Percentiles rank a stretch among this genome's conserved stretches.
These are phyloP conservation scores for Quercus glauca DNA, from an alignment of 306 rosid species.

Conservation along the genomic window DNA sequence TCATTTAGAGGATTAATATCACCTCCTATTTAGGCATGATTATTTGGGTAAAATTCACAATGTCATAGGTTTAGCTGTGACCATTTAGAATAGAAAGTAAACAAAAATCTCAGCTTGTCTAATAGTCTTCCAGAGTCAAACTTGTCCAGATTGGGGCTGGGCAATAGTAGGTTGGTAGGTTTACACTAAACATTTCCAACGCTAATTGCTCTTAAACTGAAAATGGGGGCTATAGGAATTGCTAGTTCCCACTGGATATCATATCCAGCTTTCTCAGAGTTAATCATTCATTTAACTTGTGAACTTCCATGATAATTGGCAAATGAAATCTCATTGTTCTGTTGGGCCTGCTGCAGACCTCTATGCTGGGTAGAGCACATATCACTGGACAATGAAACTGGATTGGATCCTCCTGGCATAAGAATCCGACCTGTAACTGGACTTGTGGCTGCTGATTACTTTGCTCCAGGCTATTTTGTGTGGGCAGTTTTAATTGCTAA, in stretches of 20 bases:
- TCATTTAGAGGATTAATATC: neutral
- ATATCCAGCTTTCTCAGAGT: neutral
- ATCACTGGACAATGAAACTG: constrained; percentile 84
- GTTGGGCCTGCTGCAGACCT: constrained; percentile 52
- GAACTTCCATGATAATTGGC: constrained; percentile 11
- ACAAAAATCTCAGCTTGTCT: neutral
- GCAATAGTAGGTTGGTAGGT: neutral
- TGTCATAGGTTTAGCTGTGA: neutral
- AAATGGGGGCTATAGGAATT: neutral
- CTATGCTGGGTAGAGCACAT: constrained; percentile 87
- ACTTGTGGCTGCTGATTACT: constrained; percentile 92
- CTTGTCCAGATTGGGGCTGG: neutral
- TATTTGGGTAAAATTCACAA: neutral
- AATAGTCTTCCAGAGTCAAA: neutral
- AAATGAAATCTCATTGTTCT: neutral
- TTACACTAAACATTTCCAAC: neutral
- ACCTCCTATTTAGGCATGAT: neutral
- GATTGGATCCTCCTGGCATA: constrained; percentile 75
- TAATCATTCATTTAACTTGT: constrained; percentile 6
- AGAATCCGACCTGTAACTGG: constrained; percentile 81
- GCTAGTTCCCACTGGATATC: neutral
- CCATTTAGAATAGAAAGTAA: neutral
- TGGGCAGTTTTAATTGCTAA: constrained; percentile 91
- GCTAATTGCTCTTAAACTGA: neutral
- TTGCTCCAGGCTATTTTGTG: constrained; percentile 82